Evolutionary conservation across 192 early-diverging fungal genomes (phyloP), one percentile per base, ranked within the genome.

Genomic region (Thamnidium elegans): DNA sequence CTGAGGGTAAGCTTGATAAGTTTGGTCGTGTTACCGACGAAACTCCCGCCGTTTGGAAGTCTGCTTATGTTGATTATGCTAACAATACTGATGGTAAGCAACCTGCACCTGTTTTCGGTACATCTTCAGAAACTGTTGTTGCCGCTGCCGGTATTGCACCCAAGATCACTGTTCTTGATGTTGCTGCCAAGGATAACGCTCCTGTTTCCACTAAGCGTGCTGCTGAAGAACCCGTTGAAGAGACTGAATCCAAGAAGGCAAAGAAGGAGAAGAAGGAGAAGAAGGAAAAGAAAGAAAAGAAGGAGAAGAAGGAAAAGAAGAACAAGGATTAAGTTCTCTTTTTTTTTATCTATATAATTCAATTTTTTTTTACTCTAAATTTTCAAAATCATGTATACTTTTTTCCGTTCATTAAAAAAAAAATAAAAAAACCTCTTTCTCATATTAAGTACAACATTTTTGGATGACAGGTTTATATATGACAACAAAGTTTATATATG

Each of bases 1-100:
- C 94, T 84, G 93, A 94, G 39, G 97, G 97, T 30, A 95, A 98
- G 83, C 83, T 99, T 15, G 97, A 99, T 82, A 97, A 98, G 83
- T 98, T 81, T 70, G 97, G 97, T 23, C 89, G 94, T 69, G 83
- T 86, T 50, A 97, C 86, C 64, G 94, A 96, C 30, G 80, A 75
- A 8, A 95, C 93, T 2, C 97, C 97, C 6, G 79, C 66, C 13
- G 71, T 73, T 52, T 99, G 97, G 97, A 90, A 84, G 71, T 86
- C 88, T 66, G 76, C 63, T 26, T 92, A 90, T 74, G 84, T 89
- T 50, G 91, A 94, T 65, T 92, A 79, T 59, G 73, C 48, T 15
- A 76, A 70, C 58, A 66, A 68, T 71, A 67, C 77, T 31, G 63
- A 68, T 15, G 77, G 61, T 39, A 58, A 64, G 62, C 44, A 67